Evolutionary conservation across 306 rosid genomes (phyloP), one percentile per base, ranked within the genome.

Genomic region (Cucurbita ficifolia): DNA sequence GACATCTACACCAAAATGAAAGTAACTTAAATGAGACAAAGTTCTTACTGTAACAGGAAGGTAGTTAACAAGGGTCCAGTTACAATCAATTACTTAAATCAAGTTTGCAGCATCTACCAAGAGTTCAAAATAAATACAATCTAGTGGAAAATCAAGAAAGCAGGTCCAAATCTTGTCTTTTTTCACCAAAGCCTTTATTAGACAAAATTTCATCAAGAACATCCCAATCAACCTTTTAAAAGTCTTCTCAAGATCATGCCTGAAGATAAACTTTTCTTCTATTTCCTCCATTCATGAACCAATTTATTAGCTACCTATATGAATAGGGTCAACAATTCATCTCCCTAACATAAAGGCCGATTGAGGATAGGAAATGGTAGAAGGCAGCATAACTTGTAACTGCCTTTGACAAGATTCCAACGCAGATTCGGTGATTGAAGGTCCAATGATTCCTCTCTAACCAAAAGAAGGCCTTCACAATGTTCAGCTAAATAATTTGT

Each of bases 1-100:
- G 86, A 89, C 76, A 87, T 85, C 98, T 94, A 85, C 52, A 80
- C 76, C 78, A 69, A 69, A 74, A 76, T 73, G 48, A 78, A 77
- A 74, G 19, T 39, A 73, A 77, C 61, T 61, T 55, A 69, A 46
- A 65, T 35, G 40, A 79, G 63, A 64, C 19, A 13, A 74, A 36
- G 63, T 3, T n/a, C 56, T 29, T 63, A 64, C 2, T 2, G 52
- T 64, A 18, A 46, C 7, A 63, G 33, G n/a, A 63, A 40, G 50
- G 24, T 10, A 63, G 51, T 18, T 29, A 67, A 67, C 33, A 67
- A 67, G 12, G 24, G 36, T 42, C 33, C 50, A 64, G 35, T 18
- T 40, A 64, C 17, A 42, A 38, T 63, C 14, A 0, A 19, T 64
- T 39, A 24, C n/a, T 64, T 42, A 21, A 21, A 64, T 39, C 51